Conservation (phyloP, 371 early-diverging fungal species). For the Rhizopus delemar region DNA sequence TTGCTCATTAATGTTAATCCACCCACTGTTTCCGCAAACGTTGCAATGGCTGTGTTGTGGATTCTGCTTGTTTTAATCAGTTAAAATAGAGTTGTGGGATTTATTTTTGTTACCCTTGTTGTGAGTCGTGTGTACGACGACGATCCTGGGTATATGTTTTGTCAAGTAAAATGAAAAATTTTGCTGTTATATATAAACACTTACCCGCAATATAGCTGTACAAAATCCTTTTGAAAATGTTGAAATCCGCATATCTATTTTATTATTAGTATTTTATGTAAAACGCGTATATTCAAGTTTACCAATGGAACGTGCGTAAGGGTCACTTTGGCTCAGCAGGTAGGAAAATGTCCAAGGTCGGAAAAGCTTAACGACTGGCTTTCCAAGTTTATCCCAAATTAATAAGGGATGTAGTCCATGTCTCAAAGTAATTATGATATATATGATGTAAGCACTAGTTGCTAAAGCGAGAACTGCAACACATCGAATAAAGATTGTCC, state of each 20-base stretch:
- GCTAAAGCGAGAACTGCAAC: conserved; percentile 32
- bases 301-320: conserved; percentile 52
- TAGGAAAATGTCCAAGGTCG: conserved; percentile 46
- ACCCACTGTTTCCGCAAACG: conserved; percentile 63
- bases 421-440: conserved; percentile 42
- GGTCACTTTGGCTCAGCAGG: conserved; percentile 39
- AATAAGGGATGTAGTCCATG: conserved; percentile 44
- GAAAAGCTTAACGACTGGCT: conserved; percentile 47
- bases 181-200: not conserved
- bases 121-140: conserved; percentile 26
- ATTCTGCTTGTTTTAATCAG: not conserved
- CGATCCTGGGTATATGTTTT: conserved; percentile 24
- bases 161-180: not conserved
- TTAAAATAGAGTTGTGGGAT: not conserved
- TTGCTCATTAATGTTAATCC: conserved; percentile 51
- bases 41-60: conserved; percentile 51
- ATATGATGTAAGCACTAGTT: conserved; percentile 38
- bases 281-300: conserved; percentile 3
- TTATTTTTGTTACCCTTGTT: conserved; percentile 18
- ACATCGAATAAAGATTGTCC: conserved; percentile 50
- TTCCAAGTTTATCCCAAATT: conserved; percentile 50
- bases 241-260: conserved; percentile 47
- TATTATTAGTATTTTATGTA: not conserved
- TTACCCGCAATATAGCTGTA: conserved; percentile 53
- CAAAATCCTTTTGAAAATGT: conserved; percentile 53